These are phyloP conservation scores for Fibroporia radiculosa DNA, from an alignment of 768 basidiomycete species.

Conservation along the genomic window DNA sequence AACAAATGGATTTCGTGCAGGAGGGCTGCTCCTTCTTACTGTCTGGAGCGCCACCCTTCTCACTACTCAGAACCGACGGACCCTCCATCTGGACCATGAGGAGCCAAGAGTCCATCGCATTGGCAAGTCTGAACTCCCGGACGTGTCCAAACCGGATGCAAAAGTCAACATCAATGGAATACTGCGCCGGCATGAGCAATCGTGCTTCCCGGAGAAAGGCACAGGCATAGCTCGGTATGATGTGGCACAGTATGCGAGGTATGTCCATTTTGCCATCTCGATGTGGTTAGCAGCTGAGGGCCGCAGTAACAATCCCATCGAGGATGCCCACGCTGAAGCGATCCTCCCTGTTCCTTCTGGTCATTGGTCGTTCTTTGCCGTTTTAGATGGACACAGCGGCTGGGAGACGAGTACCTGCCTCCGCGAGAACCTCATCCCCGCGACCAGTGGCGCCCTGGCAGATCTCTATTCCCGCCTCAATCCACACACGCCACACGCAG, in stretches of 20 bases:
- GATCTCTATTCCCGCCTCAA: slow-evolving; percentile 15
- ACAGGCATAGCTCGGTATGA: slow-evolving; percentile 18
- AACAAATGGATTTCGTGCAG: neutral
- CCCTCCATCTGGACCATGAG: neutral
- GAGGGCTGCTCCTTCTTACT: neutral
- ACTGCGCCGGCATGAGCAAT: slow-evolving; percentile 10
- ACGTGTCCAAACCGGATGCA: neutral
- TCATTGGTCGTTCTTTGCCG: slow-evolving; percentile 26
- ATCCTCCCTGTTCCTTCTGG: slow-evolving; percentile 17
- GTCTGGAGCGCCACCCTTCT: neutral
- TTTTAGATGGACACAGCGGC: slow-evolving; percentile 28
- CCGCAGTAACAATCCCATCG: slow-evolving; percentile 19
- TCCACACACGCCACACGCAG: neutral
- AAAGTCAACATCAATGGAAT: slow-evolving; percentile 1
- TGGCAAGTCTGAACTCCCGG: neutral
- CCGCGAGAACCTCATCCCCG: slow-evolving; percentile 23
- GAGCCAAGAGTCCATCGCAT: neutral
- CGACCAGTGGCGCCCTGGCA: slow-evolving; percentile 15
- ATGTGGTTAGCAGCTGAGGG: too few species aligned
- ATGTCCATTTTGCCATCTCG: neutral
- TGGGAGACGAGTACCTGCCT: slow-evolving; percentile 27
- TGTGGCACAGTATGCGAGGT: slow-evolving; percentile 18
- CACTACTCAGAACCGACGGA: neutral
- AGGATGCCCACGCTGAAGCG: slow-evolving; percentile 20
- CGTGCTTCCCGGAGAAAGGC: neutral